These are phyloP conservation scores for Echinosphaeria canescens DNA, from an alignment of 2,329 filamentous ascomycete genomes.

Conservation along the genomic window DNA sequence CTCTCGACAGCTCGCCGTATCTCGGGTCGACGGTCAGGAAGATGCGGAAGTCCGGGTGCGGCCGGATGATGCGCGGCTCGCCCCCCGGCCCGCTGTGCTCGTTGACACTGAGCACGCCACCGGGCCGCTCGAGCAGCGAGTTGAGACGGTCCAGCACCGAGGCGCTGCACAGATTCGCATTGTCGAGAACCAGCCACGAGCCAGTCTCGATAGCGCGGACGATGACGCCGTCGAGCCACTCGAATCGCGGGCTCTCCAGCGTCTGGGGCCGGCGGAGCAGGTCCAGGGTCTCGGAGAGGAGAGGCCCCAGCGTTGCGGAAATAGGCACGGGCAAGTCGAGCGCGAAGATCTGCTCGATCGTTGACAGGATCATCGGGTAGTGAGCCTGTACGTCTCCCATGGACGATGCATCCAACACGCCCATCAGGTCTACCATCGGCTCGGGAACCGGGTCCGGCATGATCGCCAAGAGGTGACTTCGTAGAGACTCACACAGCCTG, in stretches of 20 bases:
- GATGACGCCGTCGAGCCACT: constrained; percentile 89
- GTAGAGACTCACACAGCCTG: too few relatives aligned
- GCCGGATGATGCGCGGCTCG: constrained; percentile 55
- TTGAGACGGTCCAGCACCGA: constrained; percentile 90
- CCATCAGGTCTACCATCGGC: constrained; percentile 25
- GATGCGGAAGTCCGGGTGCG: constrained; percentile 73
- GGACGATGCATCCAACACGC: constrained; percentile 18
- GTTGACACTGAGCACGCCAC: constrained; percentile 75
- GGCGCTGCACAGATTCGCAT: constrained; percentile 89
- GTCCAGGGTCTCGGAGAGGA: constrained; percentile 23
- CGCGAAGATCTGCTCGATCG: constrained; percentile 15
- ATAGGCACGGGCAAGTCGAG: constrained; percentile 16
- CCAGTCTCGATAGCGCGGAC: constrained; percentile 72
- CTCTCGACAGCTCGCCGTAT: constrained; percentile 82
- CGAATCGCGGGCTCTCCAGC: constrained; percentile 62
- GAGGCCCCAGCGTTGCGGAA: constrained; percentile 19
- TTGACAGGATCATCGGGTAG: constrained; percentile 14
- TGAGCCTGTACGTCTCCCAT: constrained; percentile 2
- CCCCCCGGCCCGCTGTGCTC: constrained; percentile 76
- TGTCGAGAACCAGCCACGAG: constrained; percentile 86
- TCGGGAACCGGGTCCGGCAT: constrained; percentile 22
- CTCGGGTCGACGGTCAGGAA: constrained; percentile 87
- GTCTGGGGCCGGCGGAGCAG: constrained; percentile 29
- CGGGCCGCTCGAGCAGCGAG: constrained; percentile 67
- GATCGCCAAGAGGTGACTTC: constrained; percentile 19